Evolutionary conservation across 495 filamentous ascomycete species (phyloP), one percentile per base, ranked within the genome.

Genomic region (Tuber microsphaerosporum): DNA sequence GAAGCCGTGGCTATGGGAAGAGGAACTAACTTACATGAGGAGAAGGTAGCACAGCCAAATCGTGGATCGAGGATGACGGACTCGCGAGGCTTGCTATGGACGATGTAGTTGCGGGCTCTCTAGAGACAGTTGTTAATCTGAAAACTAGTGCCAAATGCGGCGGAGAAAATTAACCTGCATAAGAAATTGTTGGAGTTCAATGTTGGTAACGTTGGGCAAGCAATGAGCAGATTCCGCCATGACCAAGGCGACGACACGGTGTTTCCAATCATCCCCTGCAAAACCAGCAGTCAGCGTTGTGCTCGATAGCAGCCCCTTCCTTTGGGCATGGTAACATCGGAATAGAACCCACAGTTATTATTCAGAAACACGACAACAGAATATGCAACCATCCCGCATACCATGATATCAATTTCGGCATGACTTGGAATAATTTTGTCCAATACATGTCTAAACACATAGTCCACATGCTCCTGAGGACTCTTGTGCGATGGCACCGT

Each of bases 321-420:
- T 65, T 65, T 10, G 17, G 0, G 26, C 26, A 65, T 65, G 26
- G 56, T 65, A 65, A 34, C 6, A 65, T 34, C 14, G 71, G 41
- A 22, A 48, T 75, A 79, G 26, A 65, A 34, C 76, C 26, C 70
- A 79, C 77, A 83, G 72, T 80, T 69, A 19, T 69, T 73, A 34
- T 76, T 77, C n/a, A 83, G 56, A 34, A 70, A 78, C 34, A 75
- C 71, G 4, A 79, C 70, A 3, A 83, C 70, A 45, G 61, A 73
- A 71, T 75, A 80, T 17, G 81, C 81, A 16, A 72, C 51, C 61
- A 78, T 79, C 22, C 76, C 78, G 44, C 78, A 72, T 73, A 78
- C 91, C 71, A 95, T 86, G 37, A 95, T 82, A 82, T 93, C 87
- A 41, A 97, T 82, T 70, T 85, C 86, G 2, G 87, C 88, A 70